Evolutionary conservation across 495 filamentous ascomycete genomes (phyloP).

Genomic region (Penicillium steckii): DNA sequence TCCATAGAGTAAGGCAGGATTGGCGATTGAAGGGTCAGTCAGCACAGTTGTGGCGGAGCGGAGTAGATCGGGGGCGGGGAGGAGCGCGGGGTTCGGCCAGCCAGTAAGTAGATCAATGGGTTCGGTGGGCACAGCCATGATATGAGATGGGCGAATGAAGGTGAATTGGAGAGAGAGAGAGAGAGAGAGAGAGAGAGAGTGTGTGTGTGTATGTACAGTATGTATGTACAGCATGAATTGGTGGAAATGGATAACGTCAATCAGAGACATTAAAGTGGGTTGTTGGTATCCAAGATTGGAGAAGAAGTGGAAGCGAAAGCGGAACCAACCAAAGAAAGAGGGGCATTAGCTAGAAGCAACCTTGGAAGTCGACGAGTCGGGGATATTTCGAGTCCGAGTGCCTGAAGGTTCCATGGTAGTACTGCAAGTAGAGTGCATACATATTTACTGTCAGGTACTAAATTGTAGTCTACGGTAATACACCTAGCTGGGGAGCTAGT

Average conservation of each 20-base stretch:
- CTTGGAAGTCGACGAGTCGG: too few species aligned
- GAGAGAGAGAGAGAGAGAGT: neutral
- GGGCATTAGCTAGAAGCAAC: neutral
- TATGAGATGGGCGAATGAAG: neutral
- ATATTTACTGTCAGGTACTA: too few species aligned
- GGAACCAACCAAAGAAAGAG: constrained; percentile 3
- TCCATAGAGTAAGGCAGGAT: constrained; percentile 68
- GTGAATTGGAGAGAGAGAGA: neutral
- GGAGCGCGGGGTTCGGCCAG: constrained; percentile 68
- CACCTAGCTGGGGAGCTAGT: too few species aligned
- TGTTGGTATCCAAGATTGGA: constrained; percentile 9
- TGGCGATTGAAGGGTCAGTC: constrained; percentile 52
- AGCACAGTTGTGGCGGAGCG: constrained; percentile 56
- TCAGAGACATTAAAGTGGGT: neutral
- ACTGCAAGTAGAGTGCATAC: too few species aligned
- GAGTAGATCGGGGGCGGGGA: constrained; percentile 61
- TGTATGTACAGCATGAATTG: too few species aligned
- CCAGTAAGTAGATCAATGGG: constrained; percentile 67
- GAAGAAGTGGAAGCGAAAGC: constrained; percentile 10
- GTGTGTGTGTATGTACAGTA: neutral
- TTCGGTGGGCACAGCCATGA: constrained; percentile 9
- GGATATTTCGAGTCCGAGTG: too few species aligned
- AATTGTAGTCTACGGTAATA: too few species aligned
- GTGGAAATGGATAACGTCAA: constrained; percentile 5
- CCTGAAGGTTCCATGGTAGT: too few species aligned